A percentile compares a stretch with the other conserved stretches of the same genome.
phyloP scores from a whole-genome alignment of 2,329 filamentous ascomycete genomes.

The Ophiostoma triangulosporum region DNA sequence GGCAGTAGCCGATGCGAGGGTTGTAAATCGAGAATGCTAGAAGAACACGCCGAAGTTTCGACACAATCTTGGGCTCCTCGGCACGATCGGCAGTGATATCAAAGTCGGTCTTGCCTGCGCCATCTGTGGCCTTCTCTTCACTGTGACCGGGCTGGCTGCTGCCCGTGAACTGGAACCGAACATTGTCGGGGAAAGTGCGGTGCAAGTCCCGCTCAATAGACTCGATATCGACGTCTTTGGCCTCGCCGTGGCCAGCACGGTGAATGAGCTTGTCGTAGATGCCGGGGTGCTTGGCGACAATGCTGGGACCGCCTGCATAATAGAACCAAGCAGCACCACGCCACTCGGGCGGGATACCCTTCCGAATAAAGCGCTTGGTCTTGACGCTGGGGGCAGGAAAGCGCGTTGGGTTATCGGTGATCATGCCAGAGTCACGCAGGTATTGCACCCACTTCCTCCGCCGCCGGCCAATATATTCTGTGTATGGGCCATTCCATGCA shows the following conservation, averaged over 20 bases:
- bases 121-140: constrained; percentile 2
- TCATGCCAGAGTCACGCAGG: constrained; percentile 62
- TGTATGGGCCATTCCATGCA: constrained; percentile 64
- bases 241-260: constrained; percentile 28
- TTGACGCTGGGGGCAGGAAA: constrained; percentile 75
- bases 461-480: constrained; percentile 58
- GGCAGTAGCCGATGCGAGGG: constrained; percentile 85
- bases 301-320: constrained; percentile 77
- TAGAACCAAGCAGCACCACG: constrained; percentile 95
- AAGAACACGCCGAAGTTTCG: constrained; percentile 69
- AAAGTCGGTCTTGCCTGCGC: neutral
- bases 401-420: constrained; percentile 54
- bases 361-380: constrained; percentile 79
- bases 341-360: constrained; percentile 88
- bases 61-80: constrained; percentile 63
- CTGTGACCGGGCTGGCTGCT: constrained; percentile 18
- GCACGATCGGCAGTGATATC: constrained; percentile 22
- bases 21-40: constrained; percentile 87
- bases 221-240: constrained; percentile 64
- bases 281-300: constrained; percentile 61
- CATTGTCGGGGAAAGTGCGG: constrained; percentile 88
- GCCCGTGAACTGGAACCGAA: constrained; percentile 54
- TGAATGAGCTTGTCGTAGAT: constrained; percentile 61
- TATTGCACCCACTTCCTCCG: constrained; percentile 70
- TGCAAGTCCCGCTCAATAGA: constrained; percentile 90